These are phyloP conservation scores for Linum tenue DNA, from an alignment of 345 rosid genomes.

Conservation along the genomic window DNA sequence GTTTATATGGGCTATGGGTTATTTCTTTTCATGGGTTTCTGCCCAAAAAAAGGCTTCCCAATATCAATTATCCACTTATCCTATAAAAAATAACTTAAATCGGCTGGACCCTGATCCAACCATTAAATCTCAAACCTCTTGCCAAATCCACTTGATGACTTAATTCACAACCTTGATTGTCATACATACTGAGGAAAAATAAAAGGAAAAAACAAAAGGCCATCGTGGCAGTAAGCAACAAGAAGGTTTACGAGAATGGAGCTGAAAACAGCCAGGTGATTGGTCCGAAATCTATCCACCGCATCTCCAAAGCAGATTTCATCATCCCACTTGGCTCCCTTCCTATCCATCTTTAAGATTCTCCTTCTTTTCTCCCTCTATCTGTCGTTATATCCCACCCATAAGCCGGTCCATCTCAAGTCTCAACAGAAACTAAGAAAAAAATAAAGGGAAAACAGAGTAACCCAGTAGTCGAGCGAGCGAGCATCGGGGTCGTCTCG, in stretches of 20 bases:
- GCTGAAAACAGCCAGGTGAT: constrained; percentile 24
- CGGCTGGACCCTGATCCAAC: too few species aligned
- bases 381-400: neutral
- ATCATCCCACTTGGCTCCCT: constrained; percentile 41
- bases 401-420: neutral
- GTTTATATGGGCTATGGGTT: too few species aligned
- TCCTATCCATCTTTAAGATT: constrained; percentile 27
- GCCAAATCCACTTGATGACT: neutral
- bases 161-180: neutral
- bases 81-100: too few species aligned
- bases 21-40: too few species aligned
- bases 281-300: constrained; percentile 79
- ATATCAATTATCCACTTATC: too few species aligned
- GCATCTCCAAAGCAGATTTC: constrained; percentile 39
- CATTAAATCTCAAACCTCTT: too few species aligned
- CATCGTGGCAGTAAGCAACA: neutral
- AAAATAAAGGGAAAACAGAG: neutral
- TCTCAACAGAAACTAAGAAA: neutral
- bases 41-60: too few species aligned
- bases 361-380: neutral
- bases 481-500: neutral
- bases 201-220: neutral
- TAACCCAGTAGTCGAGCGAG: neutral
- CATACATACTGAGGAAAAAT: neutral
- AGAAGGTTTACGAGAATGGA: constrained; percentile 36